Evolutionary conservation across 108 stramenopile species (phyloP).

Genomic region (Nitzschia putrida): DNA sequence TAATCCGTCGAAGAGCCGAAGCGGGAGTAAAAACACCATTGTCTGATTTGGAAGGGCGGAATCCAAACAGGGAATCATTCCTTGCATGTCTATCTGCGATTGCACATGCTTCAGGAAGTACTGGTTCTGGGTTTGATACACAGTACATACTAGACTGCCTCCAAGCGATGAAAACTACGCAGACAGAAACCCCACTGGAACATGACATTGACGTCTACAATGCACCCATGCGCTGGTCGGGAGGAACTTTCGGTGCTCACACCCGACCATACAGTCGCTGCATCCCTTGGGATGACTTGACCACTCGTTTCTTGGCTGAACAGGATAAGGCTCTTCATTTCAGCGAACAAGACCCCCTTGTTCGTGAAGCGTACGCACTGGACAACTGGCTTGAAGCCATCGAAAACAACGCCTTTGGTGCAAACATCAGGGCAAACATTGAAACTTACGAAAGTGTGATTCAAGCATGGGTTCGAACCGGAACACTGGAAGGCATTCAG

Average conservation of each 20-base stretch:
- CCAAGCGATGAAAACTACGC: slow-evolving; percentile 44
- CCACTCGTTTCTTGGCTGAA: slow-evolving; percentile 16
- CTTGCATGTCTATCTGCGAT: slow-evolving; percentile 44
- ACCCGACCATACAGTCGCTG: slow-evolving; percentile 32
- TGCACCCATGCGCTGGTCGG: slow-evolving; percentile 65
- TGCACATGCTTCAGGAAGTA: slow-evolving; percentile 33
- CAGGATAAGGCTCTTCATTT: slow-evolving; percentile 20
- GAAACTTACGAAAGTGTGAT: slow-evolving; percentile 75
- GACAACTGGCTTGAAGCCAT: slow-evolving; percentile 61
- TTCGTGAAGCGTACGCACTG: slow-evolving; percentile 45
- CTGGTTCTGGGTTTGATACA: slow-evolving; percentile 42
- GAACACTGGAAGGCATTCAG: slow-evolving; percentile 57
- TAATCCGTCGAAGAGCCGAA: slow-evolving; percentile 59
- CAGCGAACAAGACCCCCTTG: slow-evolving; percentile 19
- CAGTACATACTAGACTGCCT: slow-evolving; percentile 48
- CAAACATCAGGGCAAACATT: slow-evolving; percentile 42
- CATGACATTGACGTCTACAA: slow-evolving; percentile 53
- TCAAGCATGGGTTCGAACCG: slow-evolving; percentile 70
- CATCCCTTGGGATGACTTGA: slow-evolving; percentile 51
- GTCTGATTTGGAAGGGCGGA: slow-evolving; percentile 30
- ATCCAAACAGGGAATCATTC: slow-evolving; percentile 39
- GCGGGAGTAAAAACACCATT: slow-evolving; percentile 34
- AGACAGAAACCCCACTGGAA: slow-evolving; percentile 7
- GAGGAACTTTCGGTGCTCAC: slow-evolving; percentile 10
- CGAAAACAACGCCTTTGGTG: slow-evolving; percentile 30